A percentile compares a stretch with the other conserved stretches of the same genome.
phyloP scores from a whole-genome alignment of 1,284 basidiomycete genomes.

The Erythrobasidium hasegawianum region DNA sequence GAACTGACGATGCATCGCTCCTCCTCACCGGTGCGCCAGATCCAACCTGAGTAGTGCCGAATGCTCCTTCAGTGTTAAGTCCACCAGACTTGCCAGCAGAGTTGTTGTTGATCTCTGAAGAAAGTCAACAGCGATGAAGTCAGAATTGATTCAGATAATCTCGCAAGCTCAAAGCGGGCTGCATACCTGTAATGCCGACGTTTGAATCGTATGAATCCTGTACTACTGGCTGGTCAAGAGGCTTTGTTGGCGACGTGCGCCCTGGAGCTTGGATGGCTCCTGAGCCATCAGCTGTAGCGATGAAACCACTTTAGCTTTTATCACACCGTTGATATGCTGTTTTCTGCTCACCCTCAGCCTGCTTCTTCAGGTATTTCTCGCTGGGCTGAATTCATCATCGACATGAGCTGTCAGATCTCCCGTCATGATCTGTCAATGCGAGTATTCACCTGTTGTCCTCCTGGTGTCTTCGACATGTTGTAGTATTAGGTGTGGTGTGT shows the following conservation, averaged over 20 bases:
- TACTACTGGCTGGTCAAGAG: constrained; percentile 22
- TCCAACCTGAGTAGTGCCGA: constrained; percentile 22
- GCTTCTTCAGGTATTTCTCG: constrained; percentile 33
- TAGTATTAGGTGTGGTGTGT: not conserved
- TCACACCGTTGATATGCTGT: not conserved
- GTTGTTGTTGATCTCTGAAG: constrained; percentile 30
- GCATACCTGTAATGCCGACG: not conserved
- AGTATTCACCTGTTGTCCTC: constrained; percentile 33
- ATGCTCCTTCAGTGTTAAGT: constrained; percentile 28
- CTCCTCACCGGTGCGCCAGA: constrained; percentile 20
- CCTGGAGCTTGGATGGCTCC: constrained; percentile 21
- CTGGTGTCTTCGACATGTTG: constrained; percentile 34
- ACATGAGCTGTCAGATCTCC: not conserved
- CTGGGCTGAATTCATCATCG: constrained; percentile 10
- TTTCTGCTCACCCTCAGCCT: constrained; percentile 22
- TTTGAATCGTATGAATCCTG: not conserved
- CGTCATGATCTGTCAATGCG: not conserved
- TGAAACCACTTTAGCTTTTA: no score
- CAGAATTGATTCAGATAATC: no score
- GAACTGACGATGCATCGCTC: not conserved
- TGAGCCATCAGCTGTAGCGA: constrained; percentile 24
- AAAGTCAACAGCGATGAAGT: not conserved
- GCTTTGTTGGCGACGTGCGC: constrained; percentile 2
- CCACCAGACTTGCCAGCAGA: constrained; percentile 28
- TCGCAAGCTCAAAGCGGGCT: no score